Base-by-base conservation (phyloP, 441 rosid species). In the Isatis lusitanica region DNA sequence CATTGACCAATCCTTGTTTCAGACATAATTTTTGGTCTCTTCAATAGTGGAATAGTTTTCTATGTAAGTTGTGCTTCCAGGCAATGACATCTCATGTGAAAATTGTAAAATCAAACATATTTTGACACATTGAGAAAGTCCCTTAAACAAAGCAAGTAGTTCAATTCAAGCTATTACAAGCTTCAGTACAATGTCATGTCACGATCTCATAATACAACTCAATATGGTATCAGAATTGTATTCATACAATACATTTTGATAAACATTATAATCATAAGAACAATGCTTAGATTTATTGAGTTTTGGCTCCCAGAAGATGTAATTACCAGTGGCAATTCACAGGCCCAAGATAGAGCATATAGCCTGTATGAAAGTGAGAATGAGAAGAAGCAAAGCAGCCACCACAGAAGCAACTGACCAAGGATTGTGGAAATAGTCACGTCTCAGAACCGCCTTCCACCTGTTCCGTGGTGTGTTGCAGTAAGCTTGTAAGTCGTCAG, bases 1-100 rank as follows among this genome's bases (percentile, higher is more conserved):
- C 33, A 62, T 59, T 56, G 46, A 59, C 63, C 79, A 78, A 35
- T 55, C 71, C 52, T 10, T 68, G 81, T 80, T 77, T 53, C 52
- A 66, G 73, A 51, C 70, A 24, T 53, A 61, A 67, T 9, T 63
- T 63, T 51, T 52, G 76, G 47, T 69, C 57, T 53, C 36, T 46
- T 21, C 44, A 53, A 16, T 15, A 8, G 13, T 47, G 15, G 13
- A 36, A 70, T 48, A 60, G 67, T 46, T 46, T 57, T 21, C 33
- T 9, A 13, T 69, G 36, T 35, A 56, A 31, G 61, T 31, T 21
- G 24, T 1, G 24, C 24, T 21, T 2, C 2, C 24, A 21, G 24
- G 24, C 24, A 21, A 21, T 55, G 61, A 5, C 6, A 28, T 55
- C 46, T 21, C 66, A 58, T 55, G 63, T 48, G 63, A 28, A 30